Conservation (phyloP, 78 protist genomes). For the Dictyostelium firmibasis region DNA sequence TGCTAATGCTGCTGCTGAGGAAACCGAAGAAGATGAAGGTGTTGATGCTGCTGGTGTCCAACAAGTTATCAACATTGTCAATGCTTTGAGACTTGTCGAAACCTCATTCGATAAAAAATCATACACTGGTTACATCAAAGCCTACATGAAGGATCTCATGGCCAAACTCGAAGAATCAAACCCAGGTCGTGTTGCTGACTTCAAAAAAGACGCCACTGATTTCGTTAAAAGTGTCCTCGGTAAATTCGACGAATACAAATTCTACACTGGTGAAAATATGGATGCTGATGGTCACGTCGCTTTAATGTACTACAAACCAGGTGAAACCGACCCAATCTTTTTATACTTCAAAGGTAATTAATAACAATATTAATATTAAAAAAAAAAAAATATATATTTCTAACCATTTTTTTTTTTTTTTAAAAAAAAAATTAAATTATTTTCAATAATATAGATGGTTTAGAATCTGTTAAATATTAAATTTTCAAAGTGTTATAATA, state of each 20-base stretch:
- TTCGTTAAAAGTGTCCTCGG: conserved; percentile 76
- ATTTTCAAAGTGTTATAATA: neutral
- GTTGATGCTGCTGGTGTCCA: neutral
- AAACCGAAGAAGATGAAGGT: conserved; percentile 72
- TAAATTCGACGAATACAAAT: conserved; percentile 77
- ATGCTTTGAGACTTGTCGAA: conserved; percentile 29
- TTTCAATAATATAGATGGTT: conserved; percentile 49
- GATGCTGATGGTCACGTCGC: conserved; percentile 85
- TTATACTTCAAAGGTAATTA: conserved; percentile 65
- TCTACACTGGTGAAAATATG: conserved; percentile 83
- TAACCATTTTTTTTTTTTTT: too few species aligned
- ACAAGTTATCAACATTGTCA: conserved; percentile 77
- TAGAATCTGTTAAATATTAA: conserved; percentile 70
- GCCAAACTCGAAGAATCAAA: conserved; percentile 23
- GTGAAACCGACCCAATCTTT: conserved; percentile 75
- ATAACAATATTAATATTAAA: too few species aligned
- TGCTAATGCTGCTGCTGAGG: conserved; percentile 87
- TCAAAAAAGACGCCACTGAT: conserved; percentile 68
- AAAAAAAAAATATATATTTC: too few species aligned
- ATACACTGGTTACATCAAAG: conserved; percentile 85
- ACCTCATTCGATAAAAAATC: conserved; percentile 84
- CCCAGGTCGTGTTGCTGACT: conserved; percentile 83
- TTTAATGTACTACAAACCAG: conserved; percentile 73
- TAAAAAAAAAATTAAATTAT: too few species aligned
- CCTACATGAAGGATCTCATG: conserved; percentile 83